These are phyloP conservation scores for Leccinum olivaceopallidum DNA, from an alignment of 768 basidiomycete species.

Conservation along the genomic window DNA sequence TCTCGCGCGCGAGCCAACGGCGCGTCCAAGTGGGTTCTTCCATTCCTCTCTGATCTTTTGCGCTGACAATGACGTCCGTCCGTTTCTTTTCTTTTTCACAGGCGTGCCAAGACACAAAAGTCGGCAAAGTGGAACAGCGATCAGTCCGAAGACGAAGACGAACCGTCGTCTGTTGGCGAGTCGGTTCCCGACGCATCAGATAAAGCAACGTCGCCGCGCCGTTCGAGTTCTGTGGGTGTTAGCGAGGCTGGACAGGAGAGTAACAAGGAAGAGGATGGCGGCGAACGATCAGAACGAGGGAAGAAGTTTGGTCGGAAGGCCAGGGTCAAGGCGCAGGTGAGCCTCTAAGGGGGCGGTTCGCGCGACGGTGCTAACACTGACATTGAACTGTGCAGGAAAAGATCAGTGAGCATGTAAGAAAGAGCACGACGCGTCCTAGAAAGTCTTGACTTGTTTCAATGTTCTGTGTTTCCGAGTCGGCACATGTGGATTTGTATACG, in stretches of 20 bases:
- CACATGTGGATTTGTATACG: conserved; percentile 8
- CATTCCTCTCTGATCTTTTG: neutral
- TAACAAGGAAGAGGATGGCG: conserved; percentile 32
- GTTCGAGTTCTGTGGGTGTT: conserved; percentile 37
- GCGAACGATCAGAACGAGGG: conserved; percentile 30
- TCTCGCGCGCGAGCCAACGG: conserved; percentile 33
- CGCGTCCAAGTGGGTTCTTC: conserved; percentile 24
- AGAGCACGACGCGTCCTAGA: conserved; percentile 22
- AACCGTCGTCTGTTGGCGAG: conserved; percentile 22
- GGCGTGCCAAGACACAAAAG: conserved; percentile 32
- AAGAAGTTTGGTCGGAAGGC: conserved; percentile 42
- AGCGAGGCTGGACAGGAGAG: conserved; percentile 36
- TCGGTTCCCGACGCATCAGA: conserved; percentile 44
- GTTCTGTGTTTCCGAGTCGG: neutral
- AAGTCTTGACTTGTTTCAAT: conserved; percentile 23
- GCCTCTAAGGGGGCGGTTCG: conserved; percentile 4
- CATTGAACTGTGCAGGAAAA: conserved; percentile 20
- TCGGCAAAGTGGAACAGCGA: conserved; percentile 33
- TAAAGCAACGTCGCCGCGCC: conserved; percentile 21
- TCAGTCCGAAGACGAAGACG: conserved; percentile 34
- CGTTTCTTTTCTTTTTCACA: neutral
- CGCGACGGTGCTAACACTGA: neutral
- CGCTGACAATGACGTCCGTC: conserved; percentile 9
- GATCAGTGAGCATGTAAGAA: conserved; percentile 31
- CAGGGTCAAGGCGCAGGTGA: conserved; percentile 41